Percentiles rank a stretch among this genome's conserved stretches.
phyloP scores from a whole-genome alignment of 2,329 filamentous ascomycete species.

The Venturia asperata region DNA sequence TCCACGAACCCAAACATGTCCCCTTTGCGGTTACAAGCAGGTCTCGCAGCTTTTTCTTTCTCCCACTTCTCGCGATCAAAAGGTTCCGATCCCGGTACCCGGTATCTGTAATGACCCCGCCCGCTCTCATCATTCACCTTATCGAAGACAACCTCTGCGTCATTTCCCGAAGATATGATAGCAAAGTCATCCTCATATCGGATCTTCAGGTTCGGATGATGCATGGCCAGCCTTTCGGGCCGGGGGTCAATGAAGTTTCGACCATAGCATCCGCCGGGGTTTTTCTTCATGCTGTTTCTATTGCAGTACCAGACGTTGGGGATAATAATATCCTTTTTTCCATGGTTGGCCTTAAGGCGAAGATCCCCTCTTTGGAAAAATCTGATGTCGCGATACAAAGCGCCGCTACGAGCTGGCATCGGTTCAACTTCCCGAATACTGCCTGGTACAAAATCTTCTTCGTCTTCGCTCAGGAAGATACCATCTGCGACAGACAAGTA shows the following conservation, averaged over 20 bases:
- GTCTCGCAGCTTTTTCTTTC: not conserved
- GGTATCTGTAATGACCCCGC: not conserved
- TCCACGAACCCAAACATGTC: not conserved
- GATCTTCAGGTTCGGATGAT: not conserved
- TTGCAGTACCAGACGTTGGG: not conserved
- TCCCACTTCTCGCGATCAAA: not conserved
- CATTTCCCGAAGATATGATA: not conserved
- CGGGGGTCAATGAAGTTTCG: not conserved
- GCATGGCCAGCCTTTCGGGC: too few relatives aligned
- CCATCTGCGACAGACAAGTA: not conserved
- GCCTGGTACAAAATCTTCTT: not conserved
- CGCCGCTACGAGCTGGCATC: not conserved
- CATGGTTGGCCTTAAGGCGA: not conserved
- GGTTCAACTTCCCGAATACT: not conserved
- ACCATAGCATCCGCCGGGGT: not conserved
- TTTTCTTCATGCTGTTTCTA: not conserved
- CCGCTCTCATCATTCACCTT: not conserved
- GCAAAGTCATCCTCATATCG: not conserved
- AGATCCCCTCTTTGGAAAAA: not conserved
- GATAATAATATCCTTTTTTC: not conserved
- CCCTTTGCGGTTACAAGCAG: not conserved
- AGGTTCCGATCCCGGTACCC: not conserved
- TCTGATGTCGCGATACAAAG: not conserved
- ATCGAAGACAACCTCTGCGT: not conserved
- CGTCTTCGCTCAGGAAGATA: not conserved